phyloP scores from a whole-genome alignment of 2,329 filamentous ascomycete species.

The Xylariaceae sp. region DNA sequence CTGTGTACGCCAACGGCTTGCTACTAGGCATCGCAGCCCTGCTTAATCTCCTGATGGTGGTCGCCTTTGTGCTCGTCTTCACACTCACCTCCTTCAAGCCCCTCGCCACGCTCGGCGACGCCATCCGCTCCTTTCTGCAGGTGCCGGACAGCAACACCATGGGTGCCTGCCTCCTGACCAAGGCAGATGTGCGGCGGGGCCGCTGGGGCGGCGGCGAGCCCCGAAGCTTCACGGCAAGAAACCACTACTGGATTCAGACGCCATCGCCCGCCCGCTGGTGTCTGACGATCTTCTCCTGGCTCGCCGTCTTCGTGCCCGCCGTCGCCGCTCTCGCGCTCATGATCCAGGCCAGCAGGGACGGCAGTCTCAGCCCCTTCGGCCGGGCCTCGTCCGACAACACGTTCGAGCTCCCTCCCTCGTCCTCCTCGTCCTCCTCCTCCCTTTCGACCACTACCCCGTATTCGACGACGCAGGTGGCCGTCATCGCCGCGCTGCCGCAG shows the following conservation, averaged over 20 bases:
- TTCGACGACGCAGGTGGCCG: constrained; percentile 17
- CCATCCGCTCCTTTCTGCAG: constrained; percentile 24
- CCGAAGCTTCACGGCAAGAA: constrained; percentile 33
- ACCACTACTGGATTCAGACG: constrained; percentile 38
- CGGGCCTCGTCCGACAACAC: constrained; percentile 22
- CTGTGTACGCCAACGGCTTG: constrained; percentile 34
- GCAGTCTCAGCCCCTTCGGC: constrained; percentile 30
- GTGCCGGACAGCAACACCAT: constrained; percentile 23
- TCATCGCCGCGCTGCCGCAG: constrained; percentile 41
- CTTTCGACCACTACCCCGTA: no score
- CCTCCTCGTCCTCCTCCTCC: no score
- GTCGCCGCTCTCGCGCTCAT: constrained; percentile 32
- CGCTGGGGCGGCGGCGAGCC: constrained; percentile 36
- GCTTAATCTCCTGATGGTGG: constrained; percentile 20
- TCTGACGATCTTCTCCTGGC: constrained; percentile 32
- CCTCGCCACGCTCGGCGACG: constrained; percentile 25
- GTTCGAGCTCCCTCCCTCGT: no score
- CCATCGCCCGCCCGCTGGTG: constrained; percentile 36
- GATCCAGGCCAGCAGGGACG: constrained; percentile 9
- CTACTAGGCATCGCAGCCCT: constrained; percentile 32
- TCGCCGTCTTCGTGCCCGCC: constrained; percentile 27
- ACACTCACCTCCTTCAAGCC: constrained; percentile 19
- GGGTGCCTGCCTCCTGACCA: constrained; percentile 38
- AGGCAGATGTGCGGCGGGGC: constrained; percentile 35
- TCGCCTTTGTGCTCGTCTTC: constrained; percentile 20